Base-by-base conservation (phyloP, 495 filamentous ascomycete genomes). In the Lindgomyces ingoldianus region DNA sequence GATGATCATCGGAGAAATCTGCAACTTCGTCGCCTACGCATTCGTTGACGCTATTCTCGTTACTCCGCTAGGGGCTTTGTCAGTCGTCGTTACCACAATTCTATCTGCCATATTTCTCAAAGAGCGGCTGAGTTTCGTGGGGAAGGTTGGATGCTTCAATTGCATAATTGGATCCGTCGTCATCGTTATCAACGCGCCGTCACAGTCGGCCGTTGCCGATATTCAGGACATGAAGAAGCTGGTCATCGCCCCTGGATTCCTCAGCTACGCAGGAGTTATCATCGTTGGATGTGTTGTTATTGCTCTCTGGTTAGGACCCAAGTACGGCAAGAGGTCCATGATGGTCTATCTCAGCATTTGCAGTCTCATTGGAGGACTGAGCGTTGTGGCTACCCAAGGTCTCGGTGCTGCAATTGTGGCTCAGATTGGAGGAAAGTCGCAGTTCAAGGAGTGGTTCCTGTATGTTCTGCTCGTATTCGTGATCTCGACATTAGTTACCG, bases 1-100 rank as follows among this genome's bases (percentile, higher is more conserved):
- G 72, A 98, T 98, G 94, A 95, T 98, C 67, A 71, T 98, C 44
- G 94, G 94, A 51, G 94, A 98, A 77, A 85, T 94, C 33, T 96
- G 93, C 84, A 98, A 98, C 76, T 97, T 98, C 71, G 91, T 90
- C 58, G 95, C 94, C 22, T 98, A 98, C 73, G 90, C 91, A 47
- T 98, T 98, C 72, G 93, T 94, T 69, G 94, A 98, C 75, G 94
- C 94, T 50, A 96, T 98, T 69, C 76, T 98, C 64, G 94, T 98
- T 48, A 97, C 94, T 6, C 93, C 95, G 11, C 76, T 98, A 57
- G 94, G 94, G 55, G 94, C 94, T n/a, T 81, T 98, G 52, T 92
- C 91, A 0, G 94, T 98, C 64, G 94, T 98, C 57, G 87, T 98
- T 67, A 96, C 91, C 44, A 91, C 94, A 18, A 85, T 98, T 49